Base-by-base conservation (phyloP, 192 early-diverging fungal genomes). In the Backusella australiensis region DNA sequence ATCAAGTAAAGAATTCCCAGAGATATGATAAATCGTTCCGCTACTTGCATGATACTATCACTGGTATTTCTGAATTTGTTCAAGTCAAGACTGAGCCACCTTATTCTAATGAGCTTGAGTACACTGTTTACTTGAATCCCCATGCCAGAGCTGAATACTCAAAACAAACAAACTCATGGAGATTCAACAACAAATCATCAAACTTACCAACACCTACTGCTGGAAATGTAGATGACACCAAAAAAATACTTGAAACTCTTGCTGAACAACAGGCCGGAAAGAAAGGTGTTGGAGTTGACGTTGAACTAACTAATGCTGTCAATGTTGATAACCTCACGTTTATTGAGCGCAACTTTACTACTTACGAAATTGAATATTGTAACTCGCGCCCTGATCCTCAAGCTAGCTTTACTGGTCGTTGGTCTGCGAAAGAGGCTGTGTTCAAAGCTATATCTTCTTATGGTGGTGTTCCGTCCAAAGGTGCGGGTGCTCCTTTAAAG, bases 381-480 rank as follows among this genome's bases (percentile, higher is more conserved):
- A 66, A 82, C 44, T 69, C 77, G 38, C 85, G 88, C 1, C 88
- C 95, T 14, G 90, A 92, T 78, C 90, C 93, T 19, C 90, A 90
- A 74, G 86, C 95, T 0, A 95, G 93, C 81, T 96, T 94, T 84
- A 92, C 96, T 41, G 97, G 97, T 69, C 90, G 93, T 36, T 98
- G 97, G 97, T 93, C 93, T 6, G 97, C 97, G 67, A 98, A 98
- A 89, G 97, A 98, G 77, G 94, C 97, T 1, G 94, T 95, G 14
- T 87, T 98, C 78, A 98, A 98, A 89, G 96, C 97, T 14, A 90
- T 98, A n/a, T 91, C 91, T 59, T 93, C 91, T 3, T 88, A 79
- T 17, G 81, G 81, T 29, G 81, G 81, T 41, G 93, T 96, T 29
- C 93, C 91, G 89, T 89, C 87, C 35, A 80, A 92, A 68, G 96